A percentile compares a stretch with the other conserved stretches of the same genome.
These are phyloP conservation scores for Barnettozyma wickerhamii DNA, from an alignment of 805 yeast genomes.

Conservation along the genomic window DNA sequence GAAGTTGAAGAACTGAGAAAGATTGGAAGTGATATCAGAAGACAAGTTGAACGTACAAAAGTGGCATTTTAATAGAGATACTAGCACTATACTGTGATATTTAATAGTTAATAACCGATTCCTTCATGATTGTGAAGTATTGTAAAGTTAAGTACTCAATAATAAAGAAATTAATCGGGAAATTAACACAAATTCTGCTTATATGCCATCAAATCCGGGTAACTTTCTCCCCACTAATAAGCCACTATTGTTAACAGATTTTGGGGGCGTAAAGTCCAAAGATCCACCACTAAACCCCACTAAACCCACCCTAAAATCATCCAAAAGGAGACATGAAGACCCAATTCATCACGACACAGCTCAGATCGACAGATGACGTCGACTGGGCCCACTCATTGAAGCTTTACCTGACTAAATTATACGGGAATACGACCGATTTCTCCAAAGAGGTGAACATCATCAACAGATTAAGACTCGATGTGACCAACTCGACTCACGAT, in stretches of 20 bases:
- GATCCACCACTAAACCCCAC: background rate
- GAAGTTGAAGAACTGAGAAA: slow-evolving; percentile 18
- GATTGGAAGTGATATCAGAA: slow-evolving; percentile 17
- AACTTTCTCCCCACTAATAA: too few relatives aligned
- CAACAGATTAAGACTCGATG: slow-evolving; percentile 55
- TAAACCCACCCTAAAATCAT: background rate
- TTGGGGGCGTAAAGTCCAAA: background rate
- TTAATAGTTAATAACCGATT: too few relatives aligned
- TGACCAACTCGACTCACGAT: slow-evolving; percentile 42
- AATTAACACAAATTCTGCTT: too few relatives aligned
- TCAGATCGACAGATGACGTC: slow-evolving; percentile 46
- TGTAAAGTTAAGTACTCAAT: too few relatives aligned
- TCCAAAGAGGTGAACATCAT: slow-evolving; percentile 50
- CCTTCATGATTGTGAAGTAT: too few relatives aligned
- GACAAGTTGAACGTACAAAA: slow-evolving; percentile 7
- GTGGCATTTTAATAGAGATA: too few relatives aligned
- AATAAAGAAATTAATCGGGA: too few relatives aligned
- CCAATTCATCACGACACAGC: slow-evolving; percentile 20
- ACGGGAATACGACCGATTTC: slow-evolving; percentile 59
- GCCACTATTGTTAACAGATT: too few relatives aligned
- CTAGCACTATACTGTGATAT: too few relatives aligned
- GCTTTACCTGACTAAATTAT: slow-evolving; percentile 51
- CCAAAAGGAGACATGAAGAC: slow-evolving; percentile 3
- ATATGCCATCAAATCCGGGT: too few relatives aligned
- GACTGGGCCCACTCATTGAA: slow-evolving; percentile 66